These are phyloP conservation scores for Suillus weaverae DNA, from an alignment of 768 basidiomycete genomes.

Conservation along the genomic window DNA sequence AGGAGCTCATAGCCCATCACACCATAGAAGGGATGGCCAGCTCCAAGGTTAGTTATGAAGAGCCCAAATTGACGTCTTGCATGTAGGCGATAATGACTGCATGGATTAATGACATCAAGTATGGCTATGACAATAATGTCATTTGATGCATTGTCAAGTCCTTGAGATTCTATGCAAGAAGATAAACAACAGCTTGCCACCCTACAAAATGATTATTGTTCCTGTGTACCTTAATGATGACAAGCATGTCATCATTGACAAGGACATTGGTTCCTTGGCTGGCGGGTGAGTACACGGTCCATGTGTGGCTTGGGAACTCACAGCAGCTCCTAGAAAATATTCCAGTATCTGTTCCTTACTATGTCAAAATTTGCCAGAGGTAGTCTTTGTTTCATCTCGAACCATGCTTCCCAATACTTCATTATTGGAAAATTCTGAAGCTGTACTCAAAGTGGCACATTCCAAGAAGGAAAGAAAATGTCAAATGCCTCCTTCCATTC, in stretches of 20 bases:
- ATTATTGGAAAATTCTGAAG: background rate
- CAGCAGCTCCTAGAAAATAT: background rate
- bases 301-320: conserved; percentile 4
- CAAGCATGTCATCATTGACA: background rate
- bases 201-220: background rate
- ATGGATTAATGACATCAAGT: background rate
- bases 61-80: background rate
- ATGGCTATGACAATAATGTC: background rate
- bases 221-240: background rate
- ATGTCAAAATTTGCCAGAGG: background rate
- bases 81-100: background rate
- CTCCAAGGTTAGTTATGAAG: background rate
- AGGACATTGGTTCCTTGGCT: background rate
- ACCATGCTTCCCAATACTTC: background rate
- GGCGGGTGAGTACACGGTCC: background rate
- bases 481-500: background rate
- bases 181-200: background rate
- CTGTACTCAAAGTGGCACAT: background rate
- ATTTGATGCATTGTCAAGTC: background rate
- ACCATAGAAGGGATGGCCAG: background rate
- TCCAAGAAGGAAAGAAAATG: background rate
- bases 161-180: background rate
- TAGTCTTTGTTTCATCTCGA: background rate
- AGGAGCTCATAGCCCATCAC: background rate
- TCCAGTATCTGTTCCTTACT: background rate